A percentile compares a stretch with the other conserved stretches of the same genome.
Evolutionary conservation across 2,329 filamentous ascomycete species (phyloP).

Genomic region (Didymella segeticola): DNA sequence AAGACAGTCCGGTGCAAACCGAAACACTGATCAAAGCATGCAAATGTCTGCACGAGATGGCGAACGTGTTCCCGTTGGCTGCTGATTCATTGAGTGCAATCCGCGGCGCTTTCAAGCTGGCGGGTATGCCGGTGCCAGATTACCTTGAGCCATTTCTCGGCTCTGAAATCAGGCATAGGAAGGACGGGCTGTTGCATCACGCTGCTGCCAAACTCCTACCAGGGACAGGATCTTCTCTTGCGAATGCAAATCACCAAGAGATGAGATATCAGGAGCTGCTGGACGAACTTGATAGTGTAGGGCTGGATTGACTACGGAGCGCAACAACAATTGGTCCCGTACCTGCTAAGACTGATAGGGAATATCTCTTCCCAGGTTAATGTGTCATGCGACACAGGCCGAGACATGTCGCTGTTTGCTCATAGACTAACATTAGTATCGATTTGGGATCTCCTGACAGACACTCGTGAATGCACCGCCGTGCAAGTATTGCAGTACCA

Average conservation of each 20-base stretch:
- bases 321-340: background rate
- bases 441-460: too few species aligned
- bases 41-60: slow-evolving; percentile 1
- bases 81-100: background rate
- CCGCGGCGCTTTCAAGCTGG: background rate
- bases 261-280: background rate
- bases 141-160: background rate
- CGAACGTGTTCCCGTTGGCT: background rate
- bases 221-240: too few species aligned
- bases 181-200: background rate
- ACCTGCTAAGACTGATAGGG: background rate
- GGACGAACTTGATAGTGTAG: background rate
- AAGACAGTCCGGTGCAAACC: background rate
- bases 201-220: background rate
- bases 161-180: background rate
- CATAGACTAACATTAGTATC: too few species aligned
- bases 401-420: too few species aligned
- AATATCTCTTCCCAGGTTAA: background rate
- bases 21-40: background rate
- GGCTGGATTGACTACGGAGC: background rate
- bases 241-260: too few species aligned
- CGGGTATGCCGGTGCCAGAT: background rate
- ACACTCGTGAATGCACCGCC: too few species aligned
- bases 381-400: too few species aligned
- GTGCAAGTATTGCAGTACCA: too few species aligned